Evolutionary conservation across 1,284 basidiomycete genomes (phyloP).

Genomic region (Acaromyces ingoldii): DNA sequence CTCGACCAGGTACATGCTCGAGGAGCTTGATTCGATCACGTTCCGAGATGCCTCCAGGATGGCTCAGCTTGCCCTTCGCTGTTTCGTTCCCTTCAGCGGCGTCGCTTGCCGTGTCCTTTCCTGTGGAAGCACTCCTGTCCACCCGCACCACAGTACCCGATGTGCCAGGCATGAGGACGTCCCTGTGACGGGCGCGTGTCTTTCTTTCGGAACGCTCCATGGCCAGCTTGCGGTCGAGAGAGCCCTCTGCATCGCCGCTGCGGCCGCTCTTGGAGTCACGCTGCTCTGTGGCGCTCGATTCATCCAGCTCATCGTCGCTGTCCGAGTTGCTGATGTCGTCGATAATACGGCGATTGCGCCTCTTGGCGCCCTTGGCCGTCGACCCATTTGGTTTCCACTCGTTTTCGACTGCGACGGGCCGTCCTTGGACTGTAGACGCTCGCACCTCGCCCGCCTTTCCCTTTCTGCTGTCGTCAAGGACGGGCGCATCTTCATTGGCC

Average conservation of each 20-base stretch:
- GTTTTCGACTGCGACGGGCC: too few species aligned
- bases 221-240: constrained; percentile 6
- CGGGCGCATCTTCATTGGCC: too few species aligned
- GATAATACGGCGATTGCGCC: too few species aligned
- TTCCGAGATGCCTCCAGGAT: constrained; percentile 15
- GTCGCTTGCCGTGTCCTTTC: neutral
- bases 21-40: constrained; percentile 39
- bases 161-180: constrained; percentile 1
- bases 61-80: neutral
- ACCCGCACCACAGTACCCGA: neutral
- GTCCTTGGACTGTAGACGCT: too few species aligned
- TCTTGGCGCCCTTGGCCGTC: too few species aligned
- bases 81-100: neutral
- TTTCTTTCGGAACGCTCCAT: constrained; percentile 3
- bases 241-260: constrained; percentile 16
- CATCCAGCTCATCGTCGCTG: constrained; percentile 9
- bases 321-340: constrained; percentile 2
- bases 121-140: neutral
- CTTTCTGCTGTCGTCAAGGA: too few species aligned
- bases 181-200: neutral
- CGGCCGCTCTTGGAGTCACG: too few species aligned
- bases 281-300: too few species aligned
- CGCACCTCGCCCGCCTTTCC: too few species aligned
- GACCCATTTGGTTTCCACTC: too few species aligned
- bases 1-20: constrained; percentile 41